Evolutionary conservation across 495 filamentous ascomycete genomes (phyloP), one percentile per base, ranked within the genome.

Genomic region (Xylaria sp.): DNA sequence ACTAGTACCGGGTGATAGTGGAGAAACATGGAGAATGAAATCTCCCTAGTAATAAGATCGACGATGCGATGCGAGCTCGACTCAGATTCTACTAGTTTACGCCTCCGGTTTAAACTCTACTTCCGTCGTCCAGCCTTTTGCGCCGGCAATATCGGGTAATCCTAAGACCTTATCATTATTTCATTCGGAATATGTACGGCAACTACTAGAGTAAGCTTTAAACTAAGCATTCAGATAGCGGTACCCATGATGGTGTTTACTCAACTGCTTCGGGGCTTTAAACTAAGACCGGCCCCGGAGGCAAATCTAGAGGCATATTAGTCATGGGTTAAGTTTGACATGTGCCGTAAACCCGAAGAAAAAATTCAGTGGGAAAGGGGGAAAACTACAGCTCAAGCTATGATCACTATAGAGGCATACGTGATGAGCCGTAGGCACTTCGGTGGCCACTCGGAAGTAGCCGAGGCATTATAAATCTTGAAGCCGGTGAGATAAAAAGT

Each of bases 21-120:
- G 53, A 33, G 66, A 21, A 21, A 21, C 8, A 33, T 17, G 19
- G 33, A 15, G n/a, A 46, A 41, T 14, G 35, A 43, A 70, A 63
- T 63, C 68, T 69, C 21, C 55, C 48, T 4, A 33, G 9, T 41
- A 26, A 53, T 14, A 19, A 62, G 59, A 63, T 69, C 68, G 68
- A 70, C 68, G 68, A 70, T 70, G n/a, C 33, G 57, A 59, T 43
- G 58, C 15, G 55, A 53, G 44, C 61, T 70, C 46, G 68, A 70
- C 57, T 70, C 58, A 55, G 46, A 70, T 70, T 52, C 44, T 35
- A 61, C 48, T 70, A 70, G 58, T 19, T n/a, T 55, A 37, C 67
- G 35, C 29, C 35, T 63, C 19, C 33, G 35, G 19, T 3, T n/a
- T 37, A 26, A 68, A 61, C 66, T 68, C 21, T 68, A 68, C 37